phyloP scores from a whole-genome alignment of 2,329 filamentous ascomycete species.

The Penicillium sp. region DNA sequence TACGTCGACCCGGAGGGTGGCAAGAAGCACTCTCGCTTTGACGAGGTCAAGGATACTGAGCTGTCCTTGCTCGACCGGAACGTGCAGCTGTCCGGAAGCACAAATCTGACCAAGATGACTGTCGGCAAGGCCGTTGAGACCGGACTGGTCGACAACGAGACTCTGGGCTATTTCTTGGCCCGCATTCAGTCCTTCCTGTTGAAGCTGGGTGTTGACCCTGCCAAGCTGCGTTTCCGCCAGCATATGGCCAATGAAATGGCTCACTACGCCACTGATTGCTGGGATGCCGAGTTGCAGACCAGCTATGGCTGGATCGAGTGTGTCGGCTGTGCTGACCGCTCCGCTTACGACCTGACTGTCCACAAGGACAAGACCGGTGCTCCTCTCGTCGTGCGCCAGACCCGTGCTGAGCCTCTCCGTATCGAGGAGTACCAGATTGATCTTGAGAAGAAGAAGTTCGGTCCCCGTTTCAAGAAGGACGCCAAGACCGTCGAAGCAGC shows the following conservation, averaged over 20 bases:
- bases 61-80: conserved; percentile 75
- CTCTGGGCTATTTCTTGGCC: conserved; percentile 91
- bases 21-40: conserved; percentile 87
- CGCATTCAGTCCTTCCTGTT: conserved; percentile 84
- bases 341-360: conserved; percentile 85
- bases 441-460: conserved; percentile 90
- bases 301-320: conserved; percentile 97
- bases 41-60: conserved; percentile 73
- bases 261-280: conserved; percentile 94
- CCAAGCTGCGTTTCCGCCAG: conserved; percentile 89
- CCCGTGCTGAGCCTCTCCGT: conserved; percentile 64
- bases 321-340: conserved; percentile 90
- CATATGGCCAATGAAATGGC: conserved; percentile 89
- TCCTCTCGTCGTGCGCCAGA: conserved; percentile 74
- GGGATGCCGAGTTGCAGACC: conserved; percentile 88
- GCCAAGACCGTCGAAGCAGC: conserved; percentile 75
- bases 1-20: conserved; percentile 89
- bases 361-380: conserved; percentile 88
- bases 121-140: conserved; percentile 79
- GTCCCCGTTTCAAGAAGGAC: conserved; percentile 90
- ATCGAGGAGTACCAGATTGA: conserved; percentile 83
- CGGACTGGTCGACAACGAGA: conserved; percentile 89
- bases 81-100: conserved; percentile 79
- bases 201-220: conserved; percentile 76
- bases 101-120: conserved; percentile 59